Percentiles rank a stretch among this genome's conserved stretches.
Conservation (phyloP, 2,329 filamentous ascomycete genomes). For the Trichoderma cornu-damae region DNA sequence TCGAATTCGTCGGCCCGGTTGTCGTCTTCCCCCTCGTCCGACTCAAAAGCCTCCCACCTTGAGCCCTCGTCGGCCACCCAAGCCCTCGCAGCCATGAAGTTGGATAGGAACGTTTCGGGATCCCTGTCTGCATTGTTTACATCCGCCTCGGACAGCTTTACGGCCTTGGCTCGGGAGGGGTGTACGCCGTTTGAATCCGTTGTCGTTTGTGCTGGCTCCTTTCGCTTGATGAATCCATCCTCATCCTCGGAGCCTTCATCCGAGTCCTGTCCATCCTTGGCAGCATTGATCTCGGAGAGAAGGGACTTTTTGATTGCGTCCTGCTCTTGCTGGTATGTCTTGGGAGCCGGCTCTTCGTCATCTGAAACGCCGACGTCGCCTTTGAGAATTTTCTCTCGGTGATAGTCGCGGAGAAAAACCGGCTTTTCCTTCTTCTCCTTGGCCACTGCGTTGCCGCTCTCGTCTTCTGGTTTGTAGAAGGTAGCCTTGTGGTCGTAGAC, state of each 20-base stretch:
- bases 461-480: conserved; percentile 68
- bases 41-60: conserved; percentile 78
- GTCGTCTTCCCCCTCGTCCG: conserved; percentile 81
- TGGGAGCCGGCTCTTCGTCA: conserved; percentile 51
- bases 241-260: conserved; percentile 46
- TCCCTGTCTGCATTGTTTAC: conserved; percentile 76
- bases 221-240: conserved; percentile 69
- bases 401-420: conserved; percentile 83
- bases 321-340: conserved; percentile 85
- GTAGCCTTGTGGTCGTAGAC: conserved; percentile 76
- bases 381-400: conserved; percentile 79
- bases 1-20: conserved; percentile 83
- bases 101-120: conserved; percentile 87
- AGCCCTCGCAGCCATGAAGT: conserved; percentile 86
- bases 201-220: conserved; percentile 48
- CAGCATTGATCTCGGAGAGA: conserved; percentile 72
- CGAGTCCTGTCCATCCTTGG: conserved; percentile 40
- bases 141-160: conserved; percentile 55
- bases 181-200: conserved; percentile 47
- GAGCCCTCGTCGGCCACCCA: conserved; percentile 70
- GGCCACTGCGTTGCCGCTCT: conserved; percentile 31
- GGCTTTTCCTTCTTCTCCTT: conserved; percentile 70
- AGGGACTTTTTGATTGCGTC: conserved; percentile 73
- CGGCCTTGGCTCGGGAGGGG: conserved; percentile 46
- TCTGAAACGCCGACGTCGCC: conserved; percentile 59